Evolutionary conservation across 176 grass and related monocot genomes (phyloP).

Genomic region (Carex cristatella): DNA sequence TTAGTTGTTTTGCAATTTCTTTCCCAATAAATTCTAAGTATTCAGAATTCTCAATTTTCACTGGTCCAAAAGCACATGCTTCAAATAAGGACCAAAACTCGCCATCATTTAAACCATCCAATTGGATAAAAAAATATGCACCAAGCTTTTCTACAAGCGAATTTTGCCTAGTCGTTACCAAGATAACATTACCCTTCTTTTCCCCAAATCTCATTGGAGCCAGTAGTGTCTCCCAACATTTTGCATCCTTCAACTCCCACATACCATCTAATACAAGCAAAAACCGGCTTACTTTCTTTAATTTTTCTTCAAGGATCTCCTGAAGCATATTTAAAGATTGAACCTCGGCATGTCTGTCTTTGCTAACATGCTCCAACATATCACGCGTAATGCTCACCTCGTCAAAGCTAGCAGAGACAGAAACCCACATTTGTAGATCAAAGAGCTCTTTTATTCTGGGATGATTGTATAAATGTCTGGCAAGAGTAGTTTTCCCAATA

Average conservation of each 20-base stretch:
- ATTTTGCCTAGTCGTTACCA: conserved; percentile 23
- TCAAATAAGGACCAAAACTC: conserved; percentile 38
- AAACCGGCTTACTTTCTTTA: conserved; percentile 20
- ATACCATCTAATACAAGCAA: conserved; percentile 40
- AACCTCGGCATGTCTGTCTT: conserved; percentile 7
- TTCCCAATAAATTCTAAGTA: conserved; percentile 16
- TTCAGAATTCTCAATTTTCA: conserved; percentile 4
- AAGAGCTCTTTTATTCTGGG: conserved; percentile 18
- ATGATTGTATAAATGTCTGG: conserved; percentile 15
- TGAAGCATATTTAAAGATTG: conserved; percentile 16
- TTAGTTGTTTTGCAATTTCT: conserved; percentile 21
- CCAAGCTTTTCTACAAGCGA: conserved; percentile 30
- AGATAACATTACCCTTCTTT: conserved; percentile 7
- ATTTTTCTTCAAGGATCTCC: background rate
- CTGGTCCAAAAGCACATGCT: conserved; percentile 34
- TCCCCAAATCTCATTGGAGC: conserved; percentile 20
- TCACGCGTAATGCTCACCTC: conserved; percentile 7
- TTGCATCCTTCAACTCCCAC: conserved; percentile 16
- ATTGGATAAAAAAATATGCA: background rate
- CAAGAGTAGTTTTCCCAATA: conserved; percentile 38
- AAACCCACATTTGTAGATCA: conserved; percentile 34
- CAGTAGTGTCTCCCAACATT: conserved; percentile 22
- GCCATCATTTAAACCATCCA: conserved; percentile 20
- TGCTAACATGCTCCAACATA: conserved; percentile 20
- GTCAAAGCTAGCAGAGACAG: conserved; percentile 22